Evolutionary conservation across 805 yeast species (phyloP), one percentile per base, ranked within the genome.

Genomic region (Nakazawaea siamensis): DNA sequence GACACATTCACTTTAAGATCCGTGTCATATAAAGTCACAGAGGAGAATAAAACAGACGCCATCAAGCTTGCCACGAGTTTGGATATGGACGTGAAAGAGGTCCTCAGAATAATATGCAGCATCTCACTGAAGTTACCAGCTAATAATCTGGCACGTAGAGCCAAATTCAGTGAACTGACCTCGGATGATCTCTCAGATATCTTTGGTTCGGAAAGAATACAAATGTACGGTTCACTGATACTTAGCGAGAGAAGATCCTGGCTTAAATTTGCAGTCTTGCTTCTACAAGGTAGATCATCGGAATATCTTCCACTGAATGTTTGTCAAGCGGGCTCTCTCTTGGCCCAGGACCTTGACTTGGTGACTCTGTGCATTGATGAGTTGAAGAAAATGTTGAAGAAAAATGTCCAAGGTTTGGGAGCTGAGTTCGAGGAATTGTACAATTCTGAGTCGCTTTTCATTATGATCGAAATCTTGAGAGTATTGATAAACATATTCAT

Each of bases 221-320:
- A 50, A 12, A 42, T 63, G n/a, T 61, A 65, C 46, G 55, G 60
- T 7, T 49, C 58, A 15, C 52, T 50, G n/a, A 55, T 70, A 1
- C 52, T 74, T 37, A 54, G 63, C 37, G 85, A 79, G 46, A 65
- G 80, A 47, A 57, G 75, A 40, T 50, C 61, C 1, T 54, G 73
- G 0, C 46, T 75, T n/a, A 60, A 63, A 27, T 51, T 70, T 3
- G 58, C 65, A 1, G 47, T 60, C 26, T 61, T 56, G 43, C 47
- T 66, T 25, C 46, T 66, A 18, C 57, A 46, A 34, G 50, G 44
- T 35, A 55, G 53, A 18, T 39, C 43, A 3, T 51, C 48, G 37
- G 28, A 35, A 6, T 25, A 31, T 12, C 23, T 39, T 6, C 53
- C 70, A 9, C 27, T 43, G 3, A 49, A 49, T 0, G 48, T 63